Conservation (phyloP, 176 grass and related monocot genomes). For the Triticum dicoccoides region DNA sequence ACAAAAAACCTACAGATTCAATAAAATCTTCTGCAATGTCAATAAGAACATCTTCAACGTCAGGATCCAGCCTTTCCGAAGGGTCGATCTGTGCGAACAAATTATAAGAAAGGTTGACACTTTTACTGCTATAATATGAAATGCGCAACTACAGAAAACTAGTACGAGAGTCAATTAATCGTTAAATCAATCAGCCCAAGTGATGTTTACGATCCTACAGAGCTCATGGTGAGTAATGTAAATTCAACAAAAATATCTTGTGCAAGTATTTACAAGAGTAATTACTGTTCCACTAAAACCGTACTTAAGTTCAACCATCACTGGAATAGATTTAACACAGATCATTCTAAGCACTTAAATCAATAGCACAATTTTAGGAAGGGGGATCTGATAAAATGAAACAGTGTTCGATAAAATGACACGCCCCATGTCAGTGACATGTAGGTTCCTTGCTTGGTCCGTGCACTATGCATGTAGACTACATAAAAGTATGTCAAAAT, state of each 20-base stretch:
- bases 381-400: background rate
- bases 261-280: conserved; percentile 4
- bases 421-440: background rate
- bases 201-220: background rate
- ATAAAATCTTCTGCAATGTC: conserved; percentile 98
- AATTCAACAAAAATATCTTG: conserved; percentile 6
- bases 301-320: conserved; percentile 15
- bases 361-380: background rate
- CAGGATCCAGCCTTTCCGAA: conserved; percentile 79
- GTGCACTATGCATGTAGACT: background rate
- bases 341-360: background rate
- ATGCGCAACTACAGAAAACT: background rate
- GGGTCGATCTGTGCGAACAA: conserved; percentile 63
- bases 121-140: background rate
- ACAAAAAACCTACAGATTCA: conserved; percentile 66
- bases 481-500: background rate
- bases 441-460: background rate
- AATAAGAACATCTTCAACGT: conserved; percentile 96
- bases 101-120: background rate
- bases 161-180: background rate
- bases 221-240: background rate
- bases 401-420: background rate
- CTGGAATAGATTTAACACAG: background rate
- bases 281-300: conserved; percentile 1
- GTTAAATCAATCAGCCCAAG: background rate